These are phyloP conservation scores for Diospyros lotus DNA, from an alignment of 148 eudicot species.

Conservation along the genomic window DNA sequence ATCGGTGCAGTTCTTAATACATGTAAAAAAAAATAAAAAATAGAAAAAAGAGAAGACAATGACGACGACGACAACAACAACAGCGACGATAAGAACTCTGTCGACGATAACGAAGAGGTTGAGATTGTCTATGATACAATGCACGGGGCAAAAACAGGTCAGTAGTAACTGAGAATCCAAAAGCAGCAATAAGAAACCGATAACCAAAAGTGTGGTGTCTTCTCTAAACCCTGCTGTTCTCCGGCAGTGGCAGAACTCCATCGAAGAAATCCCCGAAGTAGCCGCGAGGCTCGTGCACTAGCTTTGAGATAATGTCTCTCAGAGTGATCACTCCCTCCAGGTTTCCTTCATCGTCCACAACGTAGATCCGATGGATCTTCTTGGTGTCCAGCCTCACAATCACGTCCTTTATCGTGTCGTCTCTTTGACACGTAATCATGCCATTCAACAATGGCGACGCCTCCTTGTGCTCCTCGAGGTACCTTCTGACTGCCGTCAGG, in stretches of 20 bases:
- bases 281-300: slow-evolving; percentile 85
- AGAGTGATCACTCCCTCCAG: slow-evolving; percentile 83
- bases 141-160: neutral
- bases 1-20: neutral
- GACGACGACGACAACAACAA: neutral
- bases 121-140: slow-evolving; percentile 1
- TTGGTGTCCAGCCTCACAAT: slow-evolving; percentile 64
- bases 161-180: slow-evolving; percentile 1
- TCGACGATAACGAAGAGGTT: neutral
- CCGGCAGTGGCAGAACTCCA: slow-evolving; percentile 71
- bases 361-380: slow-evolving; percentile 83
- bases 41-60: neutral
- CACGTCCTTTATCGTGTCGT: slow-evolving; percentile 59
- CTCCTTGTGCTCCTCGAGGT: slow-evolving; percentile 51
- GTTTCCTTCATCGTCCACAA: slow-evolving; percentile 59
- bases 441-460: slow-evolving; percentile 40
- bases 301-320: slow-evolving; percentile 92
- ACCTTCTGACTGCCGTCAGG: slow-evolving; percentile 64
- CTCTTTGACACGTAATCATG: slow-evolving; percentile 66
- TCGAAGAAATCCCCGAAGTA: slow-evolving; percentile 97
- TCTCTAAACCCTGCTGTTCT: slow-evolving; percentile 57
- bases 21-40: neutral
- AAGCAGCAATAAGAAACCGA: neutral
- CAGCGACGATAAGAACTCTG: neutral
- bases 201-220: neutral